These are phyloP conservation scores for Paraphaeosphaeria sporulosa DNA, from an alignment of 2,329 filamentous ascomycete species.

Conservation along the genomic window DNA sequence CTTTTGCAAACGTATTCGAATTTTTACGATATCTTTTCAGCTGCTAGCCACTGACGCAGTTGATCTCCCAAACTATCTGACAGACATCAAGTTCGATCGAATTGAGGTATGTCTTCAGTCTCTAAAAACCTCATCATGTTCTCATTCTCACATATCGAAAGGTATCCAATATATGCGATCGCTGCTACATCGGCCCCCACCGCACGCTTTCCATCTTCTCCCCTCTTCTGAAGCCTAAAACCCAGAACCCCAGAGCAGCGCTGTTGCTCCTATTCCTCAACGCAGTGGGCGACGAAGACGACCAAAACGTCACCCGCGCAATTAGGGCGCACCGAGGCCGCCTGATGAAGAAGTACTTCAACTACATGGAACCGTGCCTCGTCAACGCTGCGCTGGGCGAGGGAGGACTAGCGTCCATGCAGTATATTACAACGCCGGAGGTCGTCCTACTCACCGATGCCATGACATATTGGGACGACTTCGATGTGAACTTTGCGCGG, in stretches of 20 bases:
- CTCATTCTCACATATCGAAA: slow-evolving; percentile 23
- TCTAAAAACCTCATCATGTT: too few species aligned
- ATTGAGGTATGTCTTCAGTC: slow-evolving; percentile 45
- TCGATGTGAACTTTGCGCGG: too few species aligned
- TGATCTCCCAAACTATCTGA: slow-evolving; percentile 26
- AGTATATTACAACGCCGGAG: too few species aligned
- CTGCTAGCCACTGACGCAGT: slow-evolving; percentile 37
- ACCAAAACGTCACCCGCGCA: too few species aligned
- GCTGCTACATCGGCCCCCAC: slow-evolving; percentile 40
- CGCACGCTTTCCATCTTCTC: slow-evolving; percentile 35
- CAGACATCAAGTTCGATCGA: slow-evolving; percentile 38
- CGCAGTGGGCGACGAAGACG: slow-evolving; percentile 21
- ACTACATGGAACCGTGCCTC: too few species aligned
- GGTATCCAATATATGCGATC: slow-evolving; percentile 53
- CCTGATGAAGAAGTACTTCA: too few species aligned
- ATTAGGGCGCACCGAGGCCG: too few species aligned
- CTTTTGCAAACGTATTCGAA: slow-evolving; percentile 41
- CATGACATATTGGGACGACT: too few species aligned
- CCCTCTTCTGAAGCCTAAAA: slow-evolving; percentile 42
- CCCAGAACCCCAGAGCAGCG: slow-evolving; percentile 50
- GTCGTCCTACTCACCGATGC: too few species aligned
- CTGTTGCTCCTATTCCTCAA: slow-evolving; percentile 55
- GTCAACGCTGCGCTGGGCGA: too few species aligned
- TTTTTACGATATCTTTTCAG: slow-evolving; percentile 32
- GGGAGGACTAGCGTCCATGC: too few species aligned